These are phyloP conservation scores for Chionographis japonica DNA, from an alignment of 106 monocot genomes.

Conservation along the genomic window DNA sequence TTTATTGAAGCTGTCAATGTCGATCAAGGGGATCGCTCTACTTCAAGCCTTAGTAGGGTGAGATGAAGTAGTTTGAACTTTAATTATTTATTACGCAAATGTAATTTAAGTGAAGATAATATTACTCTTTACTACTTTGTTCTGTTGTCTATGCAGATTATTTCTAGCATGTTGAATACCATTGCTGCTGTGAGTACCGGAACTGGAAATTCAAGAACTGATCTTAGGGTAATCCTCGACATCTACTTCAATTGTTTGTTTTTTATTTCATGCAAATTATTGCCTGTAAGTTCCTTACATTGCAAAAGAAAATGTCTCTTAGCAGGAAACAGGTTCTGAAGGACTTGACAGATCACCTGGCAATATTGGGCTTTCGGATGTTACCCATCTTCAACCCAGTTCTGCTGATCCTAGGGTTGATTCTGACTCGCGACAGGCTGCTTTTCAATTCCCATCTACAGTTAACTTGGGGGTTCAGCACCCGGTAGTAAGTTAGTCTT, in stretches of 20 bases:
- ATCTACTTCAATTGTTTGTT: background rate
- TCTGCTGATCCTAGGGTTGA: conserved; percentile 22
- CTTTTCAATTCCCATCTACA: conserved; percentile 27
- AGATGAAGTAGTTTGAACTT: background rate
- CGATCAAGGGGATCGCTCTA: conserved; percentile 42
- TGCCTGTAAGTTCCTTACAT: background rate
- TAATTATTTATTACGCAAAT: background rate
- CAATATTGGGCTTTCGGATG: conserved; percentile 22
- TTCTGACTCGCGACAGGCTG: conserved; percentile 20
- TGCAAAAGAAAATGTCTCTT: conserved; percentile 15
- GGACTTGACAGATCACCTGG: conserved; percentile 29
- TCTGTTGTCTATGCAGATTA: conserved; percentile 34
- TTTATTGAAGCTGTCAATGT: conserved; percentile 76
- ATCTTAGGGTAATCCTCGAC: conserved; percentile 26
- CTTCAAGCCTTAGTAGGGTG: conserved; percentile 54
- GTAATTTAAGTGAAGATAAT: background rate
- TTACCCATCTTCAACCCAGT: conserved; percentile 23
- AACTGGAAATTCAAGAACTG: conserved; percentile 19
- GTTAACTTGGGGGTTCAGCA: conserved; percentile 32
- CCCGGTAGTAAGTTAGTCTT: conserved; percentile 41
- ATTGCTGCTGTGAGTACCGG: conserved; percentile 33
- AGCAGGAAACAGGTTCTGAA: conserved; percentile 35
- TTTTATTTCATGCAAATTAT: background rate
- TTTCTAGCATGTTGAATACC: conserved; percentile 56
- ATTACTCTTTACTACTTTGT: background rate